Conservation (phyloP, 1,284 basidiomycete genomes). For the Puccinia brachypodii region DNA sequence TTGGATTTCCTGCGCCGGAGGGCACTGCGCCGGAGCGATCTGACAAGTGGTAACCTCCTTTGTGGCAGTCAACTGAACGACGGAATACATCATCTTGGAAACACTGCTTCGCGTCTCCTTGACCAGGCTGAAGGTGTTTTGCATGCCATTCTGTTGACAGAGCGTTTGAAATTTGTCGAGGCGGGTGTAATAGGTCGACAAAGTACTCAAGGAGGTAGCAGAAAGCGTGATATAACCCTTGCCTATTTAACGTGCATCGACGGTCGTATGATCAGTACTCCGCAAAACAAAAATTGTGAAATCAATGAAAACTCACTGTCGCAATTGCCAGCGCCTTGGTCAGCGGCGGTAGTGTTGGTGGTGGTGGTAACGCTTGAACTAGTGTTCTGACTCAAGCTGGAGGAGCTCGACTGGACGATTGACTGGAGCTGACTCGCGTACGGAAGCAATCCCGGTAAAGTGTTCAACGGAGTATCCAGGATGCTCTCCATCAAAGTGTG, state of each 20-base stretch:
- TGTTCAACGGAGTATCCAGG: neutral
- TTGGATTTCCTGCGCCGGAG: slow-evolving; percentile 12
- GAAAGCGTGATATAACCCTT: slow-evolving; percentile 37
- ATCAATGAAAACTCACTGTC: slow-evolving; percentile 14
- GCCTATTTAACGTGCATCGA: neutral
- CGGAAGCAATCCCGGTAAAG: slow-evolving; percentile 4
- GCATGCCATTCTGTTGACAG: slow-evolving; percentile 19
- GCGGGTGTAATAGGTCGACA: slow-evolving; percentile 18
- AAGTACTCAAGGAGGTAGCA: slow-evolving; percentile 38
- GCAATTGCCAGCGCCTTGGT: slow-evolving; percentile 22
- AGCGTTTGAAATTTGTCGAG: slow-evolving; percentile 29
- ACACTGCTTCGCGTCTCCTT: slow-evolving; percentile 30
- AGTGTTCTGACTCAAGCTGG: slow-evolving; percentile 15
- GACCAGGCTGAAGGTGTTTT: slow-evolving; percentile 27
- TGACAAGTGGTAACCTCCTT: slow-evolving; percentile 35
- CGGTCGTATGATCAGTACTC: neutral
- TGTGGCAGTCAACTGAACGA: slow-evolving; percentile 32
- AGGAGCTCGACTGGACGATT: slow-evolving; percentile 23
- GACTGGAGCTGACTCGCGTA: slow-evolving; percentile 24
- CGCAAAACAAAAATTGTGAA: neutral
- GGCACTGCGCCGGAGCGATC: slow-evolving; percentile 20
- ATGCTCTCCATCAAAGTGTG: neutral
- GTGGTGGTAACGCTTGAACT: neutral
- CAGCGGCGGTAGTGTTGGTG: neutral
- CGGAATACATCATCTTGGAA: slow-evolving; percentile 39